phyloP scores from a whole-genome alignment of 1,284 basidiomycete genomes.

The Irpex sp. region DNA sequence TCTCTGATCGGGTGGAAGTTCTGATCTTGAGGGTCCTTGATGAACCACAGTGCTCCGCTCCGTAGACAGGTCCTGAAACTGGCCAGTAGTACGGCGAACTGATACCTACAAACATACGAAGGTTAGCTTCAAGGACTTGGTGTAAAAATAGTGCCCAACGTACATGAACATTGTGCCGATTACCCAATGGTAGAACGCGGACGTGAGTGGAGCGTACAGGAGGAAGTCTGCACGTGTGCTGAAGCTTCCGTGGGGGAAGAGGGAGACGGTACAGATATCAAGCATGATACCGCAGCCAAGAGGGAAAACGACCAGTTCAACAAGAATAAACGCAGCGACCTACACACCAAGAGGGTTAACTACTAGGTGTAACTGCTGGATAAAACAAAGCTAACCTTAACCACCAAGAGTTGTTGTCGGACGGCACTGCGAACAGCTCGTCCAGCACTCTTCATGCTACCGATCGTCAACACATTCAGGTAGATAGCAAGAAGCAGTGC shows the following conservation, averaged over 20 bases:
- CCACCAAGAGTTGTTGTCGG: constrained; percentile 74
- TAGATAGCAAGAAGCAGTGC: constrained; percentile 58
- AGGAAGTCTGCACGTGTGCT: constrained; percentile 58
- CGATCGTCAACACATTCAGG: constrained; percentile 65
- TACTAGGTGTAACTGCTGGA: not conserved
- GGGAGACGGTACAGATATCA: constrained; percentile 77
- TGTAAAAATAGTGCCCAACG: constrained; percentile 7
- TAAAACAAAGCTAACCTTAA: constrained; percentile 61
- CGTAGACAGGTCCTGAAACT: constrained; percentile 81
- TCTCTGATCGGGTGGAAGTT: constrained; percentile 89
- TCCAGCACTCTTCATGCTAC: constrained; percentile 66
- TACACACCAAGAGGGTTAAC: constrained; percentile 22
- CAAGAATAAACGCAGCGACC: constrained; percentile 84
- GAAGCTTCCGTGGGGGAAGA: constrained; percentile 73
- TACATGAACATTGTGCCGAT: constrained; percentile 92
- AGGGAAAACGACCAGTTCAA: constrained; percentile 88
- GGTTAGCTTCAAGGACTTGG: constrained; percentile 6
- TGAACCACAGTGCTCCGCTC: constrained; percentile 92
- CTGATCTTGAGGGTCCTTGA: constrained; percentile 88
- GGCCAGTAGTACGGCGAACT: constrained; percentile 81
- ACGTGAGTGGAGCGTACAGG: constrained; percentile 66
- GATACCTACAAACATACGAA: constrained; percentile 58
- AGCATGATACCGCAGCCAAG: constrained; percentile 85
- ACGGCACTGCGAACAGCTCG: constrained; percentile 69
- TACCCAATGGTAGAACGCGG: constrained; percentile 88